Percentiles rank a stretch among this genome's conserved stretches.
Evolutionary conservation across 768 basidiomycete species (phyloP).

Genomic region (Rubroboletus pulcherrimus): DNA sequence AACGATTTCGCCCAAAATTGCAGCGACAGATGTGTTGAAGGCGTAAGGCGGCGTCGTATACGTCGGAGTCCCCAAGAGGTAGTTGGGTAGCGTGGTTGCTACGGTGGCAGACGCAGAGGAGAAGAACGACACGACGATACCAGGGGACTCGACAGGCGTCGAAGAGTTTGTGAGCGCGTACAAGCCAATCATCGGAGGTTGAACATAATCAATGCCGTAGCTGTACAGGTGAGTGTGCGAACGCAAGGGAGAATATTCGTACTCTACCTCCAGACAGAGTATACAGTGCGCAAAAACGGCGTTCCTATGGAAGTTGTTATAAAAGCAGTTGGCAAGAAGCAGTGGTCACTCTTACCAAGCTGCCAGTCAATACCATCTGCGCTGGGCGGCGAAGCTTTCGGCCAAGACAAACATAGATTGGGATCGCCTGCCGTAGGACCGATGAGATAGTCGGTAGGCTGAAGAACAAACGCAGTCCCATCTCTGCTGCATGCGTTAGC

Average conservation of each 20-base stretch:
- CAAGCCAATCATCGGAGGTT: constrained; percentile 76
- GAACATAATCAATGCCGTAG: constrained; percentile 69
- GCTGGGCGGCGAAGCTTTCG: constrained; percentile 58
- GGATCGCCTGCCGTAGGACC: constrained; percentile 65
- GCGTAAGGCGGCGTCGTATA: constrained; percentile 60
- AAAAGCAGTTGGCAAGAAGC: not conserved
- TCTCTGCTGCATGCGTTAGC: constrained; percentile 15
- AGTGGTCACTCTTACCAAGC: constrained; percentile 45
- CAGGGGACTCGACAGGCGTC: constrained; percentile 37
- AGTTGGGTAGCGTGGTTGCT: constrained; percentile 69
- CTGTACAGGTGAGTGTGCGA: constrained; percentile 33
- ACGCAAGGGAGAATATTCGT: not conserved
- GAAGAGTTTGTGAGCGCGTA: constrained; percentile 56
- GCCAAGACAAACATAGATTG: constrained; percentile 72
- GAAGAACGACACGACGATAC: constrained; percentile 46
- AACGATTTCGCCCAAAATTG: constrained; percentile 52
- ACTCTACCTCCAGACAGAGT: constrained; percentile 69
- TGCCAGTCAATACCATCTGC: constrained; percentile 83
- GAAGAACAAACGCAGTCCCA: constrained; percentile 49
- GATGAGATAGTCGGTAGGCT: constrained; percentile 75
- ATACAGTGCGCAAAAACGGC: constrained; percentile 71
- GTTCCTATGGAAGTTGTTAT: constrained; percentile 38
- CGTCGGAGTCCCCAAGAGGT: constrained; percentile 59
- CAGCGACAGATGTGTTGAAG: constrained; percentile 65
- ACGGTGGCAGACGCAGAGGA: constrained; percentile 63